Percentiles rank a stretch among this genome's conserved stretches.
phyloP scores from a whole-genome alignment of 805 yeast species.

The Scheffersomyces coipomensis region DNA sequence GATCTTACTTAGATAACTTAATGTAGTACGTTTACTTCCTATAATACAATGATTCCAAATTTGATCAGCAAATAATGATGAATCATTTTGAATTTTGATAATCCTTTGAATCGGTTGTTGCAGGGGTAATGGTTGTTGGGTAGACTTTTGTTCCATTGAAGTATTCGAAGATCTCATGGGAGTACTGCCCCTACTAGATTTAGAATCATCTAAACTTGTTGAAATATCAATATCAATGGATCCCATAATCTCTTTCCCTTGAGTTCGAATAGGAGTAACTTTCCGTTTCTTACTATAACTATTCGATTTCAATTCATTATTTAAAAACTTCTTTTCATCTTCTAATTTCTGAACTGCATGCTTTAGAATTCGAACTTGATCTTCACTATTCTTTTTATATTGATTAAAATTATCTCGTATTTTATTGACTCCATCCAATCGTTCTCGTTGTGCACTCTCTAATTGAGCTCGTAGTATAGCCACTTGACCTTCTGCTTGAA shows the following conservation, averaged over 20 bases:
- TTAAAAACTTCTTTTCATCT: slow-evolving; percentile 42
- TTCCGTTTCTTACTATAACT: slow-evolving; percentile 20
- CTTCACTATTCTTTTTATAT: slow-evolving; percentile 21
- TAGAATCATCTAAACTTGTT: neutral
- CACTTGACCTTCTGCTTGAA: slow-evolving; percentile 73
- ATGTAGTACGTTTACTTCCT: slow-evolving; percentile 31
- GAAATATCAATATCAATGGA: neutral
- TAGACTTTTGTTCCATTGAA: no score
- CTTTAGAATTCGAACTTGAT: slow-evolving; percentile 28
- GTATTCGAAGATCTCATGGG: no score
- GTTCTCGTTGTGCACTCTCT: slow-evolving; percentile 41
- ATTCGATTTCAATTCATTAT: slow-evolving; percentile 32
- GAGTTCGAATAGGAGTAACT: neutral
- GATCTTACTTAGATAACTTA: slow-evolving; percentile 30
- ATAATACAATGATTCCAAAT: slow-evolving; percentile 34
- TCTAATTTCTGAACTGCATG: slow-evolving; percentile 35
- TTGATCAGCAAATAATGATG: slow-evolving; percentile 31
- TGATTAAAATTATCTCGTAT: slow-evolving; percentile 16
- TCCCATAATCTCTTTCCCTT: neutral
- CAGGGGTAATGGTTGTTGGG: no score
- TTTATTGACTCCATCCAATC: slow-evolving; percentile 33
- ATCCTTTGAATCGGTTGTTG: slow-evolving; percentile 11
- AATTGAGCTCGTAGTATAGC: slow-evolving; percentile 72
- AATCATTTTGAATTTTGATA: slow-evolving; percentile 29
- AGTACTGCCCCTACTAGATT: no score